Base-by-base conservation (phyloP, 805 yeast genomes). In the Wickerhamia fluorescens region DNA sequence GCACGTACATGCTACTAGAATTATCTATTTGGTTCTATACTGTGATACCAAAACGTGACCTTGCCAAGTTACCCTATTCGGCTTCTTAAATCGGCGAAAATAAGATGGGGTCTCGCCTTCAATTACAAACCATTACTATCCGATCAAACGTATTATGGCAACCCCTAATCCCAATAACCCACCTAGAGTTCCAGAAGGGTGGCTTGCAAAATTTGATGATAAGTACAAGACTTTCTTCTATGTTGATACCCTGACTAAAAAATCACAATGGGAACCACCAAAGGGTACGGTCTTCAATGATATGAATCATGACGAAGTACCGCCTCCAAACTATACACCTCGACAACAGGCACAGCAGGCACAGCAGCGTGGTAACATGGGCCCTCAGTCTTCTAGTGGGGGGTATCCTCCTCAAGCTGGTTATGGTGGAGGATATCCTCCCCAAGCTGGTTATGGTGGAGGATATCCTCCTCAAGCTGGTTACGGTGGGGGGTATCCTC, bases 181-280 rank as follows among this genome's bases (percentile, higher is more conserved):
- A 12, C 83, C 84, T 3, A 39, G 29, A 0, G 77, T 74, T n/a
- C 82, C 82, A 3, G 53, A 58, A 3, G 83, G 88, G 4, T 81
- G 88, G 88, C 58, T 76, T 35, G 79, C 92, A 24, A 75, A 77
- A 28, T 77, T 72, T 56, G 87, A 80, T 47, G 78, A 75, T 7
- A 64, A 76, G 33, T 81, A 81, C 49, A 65, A 68, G 28, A 73
- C 81, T 2, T 85, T 78, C 77, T 89, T 78, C 53, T 89, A 77
- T 46, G 95, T 89, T n/a, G 66, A 86, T 43, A 57, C 82, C 39
- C 46, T 65, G 10, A 72, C 84, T 9, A 79, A 82, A 35, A 62
- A 73, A 41, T 84, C 95, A 0, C 96, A 87, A 53, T 89, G 97
- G 97, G 95, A 84, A 30, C 74, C 77, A 9, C 96, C 96, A 10